Evolutionary conservation across 345 rosid genomes (phyloP).

Genomic region (Sapria himalayana): DNA sequence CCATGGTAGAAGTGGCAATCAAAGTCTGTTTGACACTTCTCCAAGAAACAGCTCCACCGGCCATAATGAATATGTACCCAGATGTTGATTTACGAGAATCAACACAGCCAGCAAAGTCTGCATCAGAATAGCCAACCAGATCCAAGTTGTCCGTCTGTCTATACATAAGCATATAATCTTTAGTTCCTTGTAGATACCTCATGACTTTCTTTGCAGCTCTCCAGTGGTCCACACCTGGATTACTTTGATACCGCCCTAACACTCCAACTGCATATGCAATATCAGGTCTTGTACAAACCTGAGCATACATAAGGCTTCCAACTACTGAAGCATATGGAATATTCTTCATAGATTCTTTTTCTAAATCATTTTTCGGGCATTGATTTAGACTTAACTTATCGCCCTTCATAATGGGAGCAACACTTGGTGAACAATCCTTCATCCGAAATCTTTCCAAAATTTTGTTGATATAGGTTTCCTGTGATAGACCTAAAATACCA

Average conservation of each 20-base stretch:
- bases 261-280: background rate
- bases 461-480: too few relatives aligned
- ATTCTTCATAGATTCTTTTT: too few relatives aligned
- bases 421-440: too few relatives aligned
- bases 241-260: background rate
- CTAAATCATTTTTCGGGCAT: too few relatives aligned
- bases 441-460: too few relatives aligned
- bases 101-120: background rate
- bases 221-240: background rate
- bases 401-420: too few relatives aligned
- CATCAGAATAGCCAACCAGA: background rate
- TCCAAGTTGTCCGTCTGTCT: background rate
- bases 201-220: background rate
- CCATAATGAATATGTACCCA: background rate
- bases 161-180: background rate
- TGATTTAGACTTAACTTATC: too few relatives aligned
- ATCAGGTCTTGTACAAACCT: background rate
- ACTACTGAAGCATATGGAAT: too few relatives aligned
- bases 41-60: conserved; percentile 1
- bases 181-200: background rate
- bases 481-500: too few relatives aligned
- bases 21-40: background rate
- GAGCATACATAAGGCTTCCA: conserved; percentile 1
- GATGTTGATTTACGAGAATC: background rate
- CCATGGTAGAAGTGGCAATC: background rate